Percentiles rank a stretch among this genome's conserved stretches.
Conservation (phyloP, 2,329 filamentous ascomycete genomes). For the Hansfordia pulvinata region DNA sequence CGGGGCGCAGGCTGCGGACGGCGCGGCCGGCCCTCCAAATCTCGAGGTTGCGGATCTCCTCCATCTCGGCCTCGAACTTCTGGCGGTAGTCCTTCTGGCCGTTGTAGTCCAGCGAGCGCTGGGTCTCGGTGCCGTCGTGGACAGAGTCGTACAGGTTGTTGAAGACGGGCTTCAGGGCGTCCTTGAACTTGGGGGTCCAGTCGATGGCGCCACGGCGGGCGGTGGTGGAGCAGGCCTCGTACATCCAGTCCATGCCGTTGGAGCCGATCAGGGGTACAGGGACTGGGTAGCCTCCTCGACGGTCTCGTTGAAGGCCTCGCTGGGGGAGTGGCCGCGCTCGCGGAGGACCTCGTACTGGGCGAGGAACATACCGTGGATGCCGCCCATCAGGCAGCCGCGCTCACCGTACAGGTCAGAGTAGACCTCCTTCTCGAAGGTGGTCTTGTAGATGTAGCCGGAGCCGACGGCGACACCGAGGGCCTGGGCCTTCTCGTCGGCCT, state of each 20-base stretch:
- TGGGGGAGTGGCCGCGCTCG: slow-evolving; percentile 93
- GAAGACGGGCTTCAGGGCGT: slow-evolving; percentile 96
- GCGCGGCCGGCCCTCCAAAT: slow-evolving; percentile 99
- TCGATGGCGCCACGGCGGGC: slow-evolving; percentile 97
- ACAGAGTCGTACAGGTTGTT: slow-evolving; percentile 93
- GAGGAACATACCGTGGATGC: slow-evolving; percentile 99
- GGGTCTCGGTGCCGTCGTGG: slow-evolving; percentile 81
- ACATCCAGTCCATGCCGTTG: slow-evolving; percentile 99
- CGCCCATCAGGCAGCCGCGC: slow-evolving; percentile 99
- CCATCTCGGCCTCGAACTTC: slow-evolving; percentile 95
- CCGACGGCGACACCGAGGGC: slow-evolving; percentile 95
- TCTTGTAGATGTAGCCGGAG: slow-evolving; percentile 98
- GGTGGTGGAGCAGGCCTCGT: slow-evolving; percentile 97
- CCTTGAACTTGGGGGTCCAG: slow-evolving; percentile 97
- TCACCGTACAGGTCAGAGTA: slow-evolving; percentile 99
- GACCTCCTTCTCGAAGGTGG: slow-evolving; percentile 99
- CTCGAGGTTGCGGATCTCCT: slow-evolving; percentile 95
- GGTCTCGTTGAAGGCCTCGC: slow-evolving; percentile 99
- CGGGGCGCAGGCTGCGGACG: slow-evolving; percentile 74
- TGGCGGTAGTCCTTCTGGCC: slow-evolving; percentile 88
- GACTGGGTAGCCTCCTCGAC: slow-evolving; percentile 98
- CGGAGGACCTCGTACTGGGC: slow-evolving; percentile 99
- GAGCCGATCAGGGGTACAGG: slow-evolving; percentile 91
- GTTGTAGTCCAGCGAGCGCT: slow-evolving; percentile 96
- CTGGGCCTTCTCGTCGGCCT: slow-evolving; percentile 95